These are phyloP conservation scores for Sporisorium graminicola DNA, from an alignment of 1,284 basidiomycete species.

Conservation along the genomic window DNA sequence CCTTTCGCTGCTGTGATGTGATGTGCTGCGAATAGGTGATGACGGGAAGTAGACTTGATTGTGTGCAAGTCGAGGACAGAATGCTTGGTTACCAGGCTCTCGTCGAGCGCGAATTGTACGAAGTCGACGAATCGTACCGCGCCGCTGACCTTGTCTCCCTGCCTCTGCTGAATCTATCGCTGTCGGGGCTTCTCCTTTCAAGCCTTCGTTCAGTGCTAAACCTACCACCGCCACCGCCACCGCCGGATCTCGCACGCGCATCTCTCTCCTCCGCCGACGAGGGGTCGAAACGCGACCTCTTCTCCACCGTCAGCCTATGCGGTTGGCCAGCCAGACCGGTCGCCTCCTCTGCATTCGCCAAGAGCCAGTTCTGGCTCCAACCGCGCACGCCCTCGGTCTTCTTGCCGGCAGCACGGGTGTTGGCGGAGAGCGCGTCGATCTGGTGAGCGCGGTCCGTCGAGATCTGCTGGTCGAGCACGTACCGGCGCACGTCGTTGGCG, in stretches of 20 bases:
- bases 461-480: constrained; percentile 38
- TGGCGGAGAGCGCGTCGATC: neutral
- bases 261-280: neutral
- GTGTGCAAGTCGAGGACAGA: neutral
- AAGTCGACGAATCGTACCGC: neutral
- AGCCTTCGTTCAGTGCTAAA: neutral
- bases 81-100: neutral
- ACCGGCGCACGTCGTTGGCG: constrained; percentile 36
- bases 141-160: neutral
- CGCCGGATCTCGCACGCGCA: neutral
- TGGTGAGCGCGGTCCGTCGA: neutral
- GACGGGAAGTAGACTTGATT: neutral
- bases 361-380: constrained; percentile 33
- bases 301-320: constrained; percentile 15
- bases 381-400: neutral
- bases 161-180: neutral
- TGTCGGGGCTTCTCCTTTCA: neutral
- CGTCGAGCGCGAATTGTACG: neutral
- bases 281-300: neutral
- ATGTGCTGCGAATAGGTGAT: neutral
- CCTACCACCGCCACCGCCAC: constrained; percentile 1
- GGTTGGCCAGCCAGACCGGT: constrained; percentile 24
- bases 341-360: constrained; percentile 32
- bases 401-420: neutral
- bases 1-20: too few relatives aligned